These are phyloP conservation scores for Mycosphaerella sp. DNA, from an alignment of 2,329 filamentous ascomycete genomes.

Conservation along the genomic window DNA sequence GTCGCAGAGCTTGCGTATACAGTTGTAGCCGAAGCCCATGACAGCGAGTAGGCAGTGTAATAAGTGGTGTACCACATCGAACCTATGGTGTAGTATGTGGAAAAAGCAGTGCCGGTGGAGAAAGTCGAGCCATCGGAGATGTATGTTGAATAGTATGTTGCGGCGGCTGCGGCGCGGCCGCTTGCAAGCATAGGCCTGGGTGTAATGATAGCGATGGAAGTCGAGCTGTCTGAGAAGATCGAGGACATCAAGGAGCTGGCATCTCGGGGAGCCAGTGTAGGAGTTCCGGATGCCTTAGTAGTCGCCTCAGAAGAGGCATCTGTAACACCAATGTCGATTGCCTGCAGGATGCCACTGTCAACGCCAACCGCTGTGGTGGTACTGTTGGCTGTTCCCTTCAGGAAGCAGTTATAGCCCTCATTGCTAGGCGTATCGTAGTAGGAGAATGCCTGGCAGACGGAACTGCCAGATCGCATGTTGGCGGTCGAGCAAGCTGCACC, in stretches of 20 bases:
- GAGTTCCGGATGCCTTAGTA: slow-evolving; percentile 22
- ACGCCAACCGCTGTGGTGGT: slow-evolving; percentile 25
- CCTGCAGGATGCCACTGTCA: slow-evolving; percentile 29
- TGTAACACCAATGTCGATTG: slow-evolving; percentile 27
- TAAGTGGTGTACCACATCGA: slow-evolving; percentile 30
- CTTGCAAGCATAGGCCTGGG: slow-evolving; percentile 24
- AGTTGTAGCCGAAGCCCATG: slow-evolving; percentile 29
- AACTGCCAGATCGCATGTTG: slow-evolving; percentile 26
- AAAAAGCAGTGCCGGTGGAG: slow-evolving; percentile 29
- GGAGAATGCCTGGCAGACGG: slow-evolving; percentile 32
- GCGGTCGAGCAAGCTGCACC: slow-evolving; percentile 32
- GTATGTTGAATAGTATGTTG: slow-evolving; percentile 27
- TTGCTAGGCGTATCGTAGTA: slow-evolving; percentile 25
- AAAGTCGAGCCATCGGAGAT: slow-evolving; percentile 30
- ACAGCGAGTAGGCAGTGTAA: slow-evolving; percentile 27
- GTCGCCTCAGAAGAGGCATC: slow-evolving; percentile 21
- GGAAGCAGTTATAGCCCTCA: slow-evolving; percentile 31
- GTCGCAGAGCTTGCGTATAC: slow-evolving; percentile 25
- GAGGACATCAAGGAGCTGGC: slow-evolving; percentile 28
- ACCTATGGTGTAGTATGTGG: slow-evolving; percentile 24
- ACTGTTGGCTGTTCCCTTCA: slow-evolving; percentile 28
- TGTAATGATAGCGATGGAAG: slow-evolving; percentile 29
- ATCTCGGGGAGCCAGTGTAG: slow-evolving; percentile 18
- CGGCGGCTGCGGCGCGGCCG: slow-evolving; percentile 21
- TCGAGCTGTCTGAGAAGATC: slow-evolving; percentile 28